Evolutionary conservation across 441 rosid genomes (phyloP).

Genomic region (Syzygium malaccense): DNA sequence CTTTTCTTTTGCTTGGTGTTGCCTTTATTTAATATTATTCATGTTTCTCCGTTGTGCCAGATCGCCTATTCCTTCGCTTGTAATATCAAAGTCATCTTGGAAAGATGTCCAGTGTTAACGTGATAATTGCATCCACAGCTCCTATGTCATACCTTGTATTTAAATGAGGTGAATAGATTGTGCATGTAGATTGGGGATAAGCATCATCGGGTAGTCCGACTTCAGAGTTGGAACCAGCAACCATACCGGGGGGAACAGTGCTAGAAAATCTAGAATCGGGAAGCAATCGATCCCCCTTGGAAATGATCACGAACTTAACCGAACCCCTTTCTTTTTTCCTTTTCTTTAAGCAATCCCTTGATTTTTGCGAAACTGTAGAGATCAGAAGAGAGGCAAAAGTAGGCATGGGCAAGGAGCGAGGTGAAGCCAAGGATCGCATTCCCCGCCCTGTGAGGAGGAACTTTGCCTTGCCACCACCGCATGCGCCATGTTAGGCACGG

Average conservation of each 20-base stretch:
- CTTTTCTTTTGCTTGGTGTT: not conserved
- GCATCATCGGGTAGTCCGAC: not conserved
- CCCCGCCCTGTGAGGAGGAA: fast-evolving
- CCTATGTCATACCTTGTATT: not conserved
- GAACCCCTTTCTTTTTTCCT: too few relatives aligned
- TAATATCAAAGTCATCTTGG: not conserved
- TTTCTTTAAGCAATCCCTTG: not conserved
- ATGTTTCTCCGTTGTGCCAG: not conserved
- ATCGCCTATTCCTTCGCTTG: not conserved
- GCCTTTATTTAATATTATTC: not conserved
- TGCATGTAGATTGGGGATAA: too few relatives aligned
- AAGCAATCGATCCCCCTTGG: not conserved
- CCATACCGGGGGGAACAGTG: not conserved
- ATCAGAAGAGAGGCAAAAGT: not conserved
- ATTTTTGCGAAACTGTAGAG: not conserved
- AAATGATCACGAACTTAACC: not conserved
- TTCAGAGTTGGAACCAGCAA: not conserved
- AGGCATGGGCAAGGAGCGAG: not conserved
- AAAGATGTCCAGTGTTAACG: not conserved
- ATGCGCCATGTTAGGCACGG: not conserved
- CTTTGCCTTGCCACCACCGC: not conserved
- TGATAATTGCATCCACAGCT: not conserved
- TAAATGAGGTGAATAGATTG: not conserved
- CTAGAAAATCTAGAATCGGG: too few relatives aligned
- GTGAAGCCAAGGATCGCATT: not conserved